These are phyloP conservation scores for Picea abies DNA, from an alignment of 83 land plant genomes.

Conservation along the genomic window DNA sequence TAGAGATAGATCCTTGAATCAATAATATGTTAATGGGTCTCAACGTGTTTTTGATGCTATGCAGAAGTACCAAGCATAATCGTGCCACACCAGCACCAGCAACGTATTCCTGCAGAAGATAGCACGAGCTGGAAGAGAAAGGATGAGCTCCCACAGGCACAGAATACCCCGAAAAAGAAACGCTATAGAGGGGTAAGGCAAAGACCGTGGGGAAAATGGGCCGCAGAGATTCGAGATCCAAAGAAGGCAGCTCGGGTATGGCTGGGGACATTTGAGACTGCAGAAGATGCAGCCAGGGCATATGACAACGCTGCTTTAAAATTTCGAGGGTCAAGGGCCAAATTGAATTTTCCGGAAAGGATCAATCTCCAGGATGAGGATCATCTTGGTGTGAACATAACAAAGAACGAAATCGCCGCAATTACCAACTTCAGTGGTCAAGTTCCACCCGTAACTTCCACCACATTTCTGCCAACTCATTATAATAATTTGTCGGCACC, in stretches of 20 bases:
- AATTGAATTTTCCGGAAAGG: neutral
- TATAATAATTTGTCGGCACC: too few relatives aligned
- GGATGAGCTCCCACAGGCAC: neutral
- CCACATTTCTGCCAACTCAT: neutral
- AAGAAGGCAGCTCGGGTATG: neutral
- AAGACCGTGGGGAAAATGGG: constrained; percentile 1
- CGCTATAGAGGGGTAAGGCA: neutral
- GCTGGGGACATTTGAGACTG: neutral
- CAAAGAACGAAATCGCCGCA: neutral
- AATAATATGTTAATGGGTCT: neutral
- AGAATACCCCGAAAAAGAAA: neutral
- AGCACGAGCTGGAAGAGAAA: too few relatives aligned
- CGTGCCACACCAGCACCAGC: too few relatives aligned
- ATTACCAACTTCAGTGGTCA: neutral
- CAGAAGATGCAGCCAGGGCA: neutral
- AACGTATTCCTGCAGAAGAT: too few relatives aligned
- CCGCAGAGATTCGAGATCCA: neutral
- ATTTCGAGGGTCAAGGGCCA: neutral
- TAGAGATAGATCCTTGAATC: neutral
- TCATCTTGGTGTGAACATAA: neutral
- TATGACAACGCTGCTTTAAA: neutral
- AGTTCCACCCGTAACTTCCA: neutral
- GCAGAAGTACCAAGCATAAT: too few relatives aligned
- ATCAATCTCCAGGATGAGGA: neutral
- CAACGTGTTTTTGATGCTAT: too few relatives aligned